Evolutionary conservation across 306 rosid genomes (phyloP), one percentile per base, ranked within the genome.

Genomic region (Begonia masoniana): DNA sequence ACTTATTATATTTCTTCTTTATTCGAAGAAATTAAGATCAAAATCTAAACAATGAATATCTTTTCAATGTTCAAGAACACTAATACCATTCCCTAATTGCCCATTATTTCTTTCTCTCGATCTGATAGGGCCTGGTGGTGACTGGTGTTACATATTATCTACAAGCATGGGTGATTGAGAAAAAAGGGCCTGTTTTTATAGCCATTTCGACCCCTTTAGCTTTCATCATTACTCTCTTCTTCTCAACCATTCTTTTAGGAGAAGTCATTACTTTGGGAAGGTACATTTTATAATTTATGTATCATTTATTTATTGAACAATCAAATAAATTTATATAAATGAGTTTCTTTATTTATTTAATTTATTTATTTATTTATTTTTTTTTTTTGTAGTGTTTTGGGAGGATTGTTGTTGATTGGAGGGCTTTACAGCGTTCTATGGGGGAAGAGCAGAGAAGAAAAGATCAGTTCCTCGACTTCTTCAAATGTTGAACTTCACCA

Each of bases 151-250:
- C 97, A 11, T 88, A 71, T 62, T 78, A 72, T 70, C 66, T 82
- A 50, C 97, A 88, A 84, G 65, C 97, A 41, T 88, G 93, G 84
- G 78, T 84, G 1, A 74, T 84, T 57, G 88, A 84, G 76, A 88
- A 82, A 67, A 82, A 78, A 69, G 95, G 94, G 17, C 84, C 97
- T 0, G 95, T 88, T 61, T 88, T 82, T 64, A 71, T 84, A 3
- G 83, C 95, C 58, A 88, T 84, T 92, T 82, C 84, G 14, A 82
- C 84, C 12, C 95, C 97, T 10, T 45, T 84, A 49, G 60, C 81
- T 52, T 62, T 88, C 0, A 50, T 82, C 62, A 82, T 88, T 15
- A 88, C 97, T 35, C 64, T 75, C 2, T 4, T 79, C 41, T 51
- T 70, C 52, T 82, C 97, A 0, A 79, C 84, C 42, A 13, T 82